phyloP scores from a whole-genome alignment of 2,329 filamentous ascomycete genomes.

The Lachnellula hyalina region DNA sequence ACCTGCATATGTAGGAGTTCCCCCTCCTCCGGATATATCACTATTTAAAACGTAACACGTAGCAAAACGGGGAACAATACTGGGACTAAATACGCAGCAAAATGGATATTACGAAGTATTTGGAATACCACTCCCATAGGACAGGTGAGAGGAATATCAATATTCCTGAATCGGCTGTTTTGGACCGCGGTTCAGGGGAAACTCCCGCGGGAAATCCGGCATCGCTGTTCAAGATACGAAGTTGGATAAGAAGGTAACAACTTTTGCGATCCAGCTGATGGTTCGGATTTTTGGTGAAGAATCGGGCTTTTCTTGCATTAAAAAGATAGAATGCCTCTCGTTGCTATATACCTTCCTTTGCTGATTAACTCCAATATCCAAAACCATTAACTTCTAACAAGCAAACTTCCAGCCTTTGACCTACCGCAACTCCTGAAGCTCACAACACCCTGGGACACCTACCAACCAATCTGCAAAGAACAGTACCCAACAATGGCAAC shows the following conservation, averaged over 20 bases:
- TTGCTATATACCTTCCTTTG: not conserved
- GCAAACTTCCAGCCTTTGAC: no score
- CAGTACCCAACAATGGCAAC: conserved; percentile 37
- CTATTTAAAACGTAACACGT: no score
- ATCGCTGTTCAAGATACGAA: not conserved
- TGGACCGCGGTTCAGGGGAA: not conserved
- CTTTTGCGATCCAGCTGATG: not conserved
- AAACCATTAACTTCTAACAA: not conserved
- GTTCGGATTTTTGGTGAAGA: not conserved
- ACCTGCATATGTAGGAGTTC: no score
- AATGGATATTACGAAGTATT: no score
- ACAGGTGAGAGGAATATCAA: no score
- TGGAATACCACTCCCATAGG: no score
- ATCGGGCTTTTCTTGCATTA: not conserved
- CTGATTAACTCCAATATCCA: not conserved
- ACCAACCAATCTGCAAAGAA: not conserved
- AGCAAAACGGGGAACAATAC: no score
- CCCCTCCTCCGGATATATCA: no score
- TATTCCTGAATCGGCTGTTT: not conserved
- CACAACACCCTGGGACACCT: not conserved
- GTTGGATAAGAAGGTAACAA: not conserved
- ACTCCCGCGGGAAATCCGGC: not conserved
- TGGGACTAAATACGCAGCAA: no score
- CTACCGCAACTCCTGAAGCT: no score
- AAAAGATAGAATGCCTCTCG: not conserved